These are phyloP conservation scores for Penicillium sp. DNA, from an alignment of 2,329 filamentous ascomycete species.

Conservation along the genomic window DNA sequence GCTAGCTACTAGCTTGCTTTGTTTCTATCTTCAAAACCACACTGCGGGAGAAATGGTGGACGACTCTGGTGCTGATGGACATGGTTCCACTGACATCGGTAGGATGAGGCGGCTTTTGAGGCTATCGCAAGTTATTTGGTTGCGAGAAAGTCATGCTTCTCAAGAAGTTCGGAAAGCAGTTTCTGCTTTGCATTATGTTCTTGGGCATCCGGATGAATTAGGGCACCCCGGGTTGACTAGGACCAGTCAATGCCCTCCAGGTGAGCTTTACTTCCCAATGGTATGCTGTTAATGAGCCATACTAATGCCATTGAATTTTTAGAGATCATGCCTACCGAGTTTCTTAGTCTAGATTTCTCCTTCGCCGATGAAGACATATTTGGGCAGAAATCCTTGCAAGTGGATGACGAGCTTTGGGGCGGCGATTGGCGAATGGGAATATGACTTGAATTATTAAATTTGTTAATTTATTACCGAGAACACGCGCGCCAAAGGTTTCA, in stretches of 20 bases:
- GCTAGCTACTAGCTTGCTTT: neutral
- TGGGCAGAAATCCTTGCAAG: neutral
- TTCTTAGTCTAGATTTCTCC: neutral
- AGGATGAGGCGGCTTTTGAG: neutral
- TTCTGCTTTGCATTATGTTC: neutral
- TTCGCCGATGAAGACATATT: neutral
- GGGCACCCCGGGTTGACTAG: neutral
- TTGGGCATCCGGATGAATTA: neutral
- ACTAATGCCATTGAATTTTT: neutral
- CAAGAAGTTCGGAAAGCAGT: neutral
- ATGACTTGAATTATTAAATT: neutral
- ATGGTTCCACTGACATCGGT: neutral
- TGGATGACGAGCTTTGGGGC: neutral
- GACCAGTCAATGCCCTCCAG: neutral
- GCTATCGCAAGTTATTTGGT: neutral
- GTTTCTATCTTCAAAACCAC: neutral
- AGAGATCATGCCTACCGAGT: neutral
- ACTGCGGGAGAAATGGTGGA: too few relatives aligned
- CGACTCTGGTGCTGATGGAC: neutral
- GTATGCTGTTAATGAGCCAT: neutral
- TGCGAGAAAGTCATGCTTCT: neutral
- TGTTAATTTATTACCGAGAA: neutral
- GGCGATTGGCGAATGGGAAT: neutral
- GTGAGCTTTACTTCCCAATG: neutral
- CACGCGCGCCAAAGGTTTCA: too few relatives aligned